Evolutionary conservation across 1,284 basidiomycete species (phyloP), one percentile per base, ranked within the genome.

Genomic region (Xanthoconium separans): DNA sequence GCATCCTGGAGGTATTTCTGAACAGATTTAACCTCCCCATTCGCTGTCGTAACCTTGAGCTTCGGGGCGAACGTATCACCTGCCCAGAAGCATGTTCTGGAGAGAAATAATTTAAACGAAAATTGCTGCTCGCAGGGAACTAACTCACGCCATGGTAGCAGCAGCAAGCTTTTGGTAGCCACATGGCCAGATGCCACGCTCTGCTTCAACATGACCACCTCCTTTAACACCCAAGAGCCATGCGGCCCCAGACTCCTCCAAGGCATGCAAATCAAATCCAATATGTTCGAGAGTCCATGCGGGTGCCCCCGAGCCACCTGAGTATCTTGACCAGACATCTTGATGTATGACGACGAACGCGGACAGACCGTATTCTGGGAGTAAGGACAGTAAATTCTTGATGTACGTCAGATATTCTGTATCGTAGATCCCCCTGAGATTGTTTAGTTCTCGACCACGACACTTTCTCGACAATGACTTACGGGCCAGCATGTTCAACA

Each of bases 291-390:
- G 73, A 2, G 93, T 95, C 95, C 95, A 98, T 2, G 91, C 91
- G 1, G 93, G 93, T 3, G 93, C 93, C 4, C 93, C 93, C 2
- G 91, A 93, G 3, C 96, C 97, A 16, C 96, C 97, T 9, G 84
- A 87, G 63, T 95, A 94, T 6, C 95, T 85, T 2, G 93, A 97
- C 93, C 95, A 99, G 27, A 98, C 94, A 65, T 95, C 93, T 73
- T 95, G 93, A 65, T 95, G 93, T 51, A 94, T 68, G 2, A 82
- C 84, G 15, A 99, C 81, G 64, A 96, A 94, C 4, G 89, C 90
- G 2, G 83, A 79, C 27, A 99, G 70, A 2, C 93, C 93, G 57
- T 91, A 93, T 55, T 87, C 70, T 0, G 90, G 85, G 54, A 98
- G 80, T n/a, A 94, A 70, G 1, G 81, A 78, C 7, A 99, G 76